phyloP scores from a whole-genome alignment of 2,329 filamentous ascomycete species.

The Paracorniculantispora psalliotae region DNA sequence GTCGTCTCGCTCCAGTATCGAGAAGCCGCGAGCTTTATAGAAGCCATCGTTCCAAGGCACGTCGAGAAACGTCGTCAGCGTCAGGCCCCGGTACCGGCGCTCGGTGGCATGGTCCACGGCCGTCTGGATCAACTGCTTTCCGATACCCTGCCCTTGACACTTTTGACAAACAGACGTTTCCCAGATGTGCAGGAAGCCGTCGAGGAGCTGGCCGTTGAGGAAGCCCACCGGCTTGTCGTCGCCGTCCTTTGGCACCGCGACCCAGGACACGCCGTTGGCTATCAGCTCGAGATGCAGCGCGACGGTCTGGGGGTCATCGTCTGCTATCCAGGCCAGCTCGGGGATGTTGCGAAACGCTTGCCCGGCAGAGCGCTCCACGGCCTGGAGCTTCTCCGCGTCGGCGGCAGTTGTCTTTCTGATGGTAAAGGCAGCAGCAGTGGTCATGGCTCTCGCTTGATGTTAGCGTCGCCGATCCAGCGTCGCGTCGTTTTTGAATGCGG shows the following conservation, averaged over 20 bases:
- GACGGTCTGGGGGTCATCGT: slow-evolving; percentile 13
- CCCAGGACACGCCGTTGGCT: slow-evolving; percentile 11
- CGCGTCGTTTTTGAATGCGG: background rate
- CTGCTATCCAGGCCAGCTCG: slow-evolving; percentile 14
- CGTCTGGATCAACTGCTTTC: slow-evolving; percentile 6
- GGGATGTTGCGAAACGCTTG: slow-evolving; percentile 14
- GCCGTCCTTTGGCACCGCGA: background rate
- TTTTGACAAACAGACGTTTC: slow-evolving; percentile 14
- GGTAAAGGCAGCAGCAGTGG: background rate
- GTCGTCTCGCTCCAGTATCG: background rate
- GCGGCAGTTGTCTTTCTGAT: slow-evolving; percentile 9
- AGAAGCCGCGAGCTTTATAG: slow-evolving; percentile 11
- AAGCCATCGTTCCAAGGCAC: slow-evolving; percentile 17
- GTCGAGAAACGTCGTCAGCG: slow-evolving; percentile 15
- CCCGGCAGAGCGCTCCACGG: slow-evolving; percentile 13
- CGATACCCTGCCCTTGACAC: slow-evolving; percentile 13
- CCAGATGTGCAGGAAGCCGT: slow-evolving; percentile 15
- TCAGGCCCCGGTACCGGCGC: background rate
- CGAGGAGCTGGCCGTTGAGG: slow-evolving; percentile 14
- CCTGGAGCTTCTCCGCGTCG: slow-evolving; percentile 11
- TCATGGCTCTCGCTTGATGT: background rate
- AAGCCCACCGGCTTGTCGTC: slow-evolving; percentile 10
- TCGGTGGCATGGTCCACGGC: slow-evolving; percentile 4
- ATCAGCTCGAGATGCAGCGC: slow-evolving; percentile 14
- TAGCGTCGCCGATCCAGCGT: background rate